Base-by-base conservation (phyloP, 2,329 filamentous ascomycete species). In the Colletotrichum trifolii region DNA sequence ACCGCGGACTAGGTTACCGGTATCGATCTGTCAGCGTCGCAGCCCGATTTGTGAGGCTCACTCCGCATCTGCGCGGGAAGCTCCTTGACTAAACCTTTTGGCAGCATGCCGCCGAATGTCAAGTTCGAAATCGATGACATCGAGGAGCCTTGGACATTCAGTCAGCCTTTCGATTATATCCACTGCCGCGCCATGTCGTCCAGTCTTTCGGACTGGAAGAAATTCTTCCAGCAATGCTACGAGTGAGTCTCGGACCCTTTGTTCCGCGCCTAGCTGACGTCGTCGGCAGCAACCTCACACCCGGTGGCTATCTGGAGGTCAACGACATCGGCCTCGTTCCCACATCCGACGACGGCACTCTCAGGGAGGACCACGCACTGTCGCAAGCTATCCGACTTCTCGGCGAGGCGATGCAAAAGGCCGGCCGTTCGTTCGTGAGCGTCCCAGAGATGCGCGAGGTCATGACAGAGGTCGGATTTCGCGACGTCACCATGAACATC, bases 11-110 rank as follows among this genome's bases (percentile, higher is more conserved):
- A n/a, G 65, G 85, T 75, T 3, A 79, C 81, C 43, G 86, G 86
- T 6, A 83, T 84, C 4, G 86, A 89, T 67, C 77, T 89, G 2
- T 87, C 83, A 13, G 85, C 86, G 0, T 85, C 86, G 10, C 86
- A 88, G 64, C 76, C 76, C 1, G 25, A 34, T 48, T 74, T 69
- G 73, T 73, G 53, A 42, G 67, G 25, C n/a, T n/a, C n/a, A n/a
- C n/a, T n/a, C n/a, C n/a, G n/a, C n/a, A n/a, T n/a, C n/a, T n/a
- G n/a, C n/a, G n/a, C n/a, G n/a, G n/a, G n/a, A n/a, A n/a, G n/a
- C n/a, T n/a, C n/a, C n/a, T n/a, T n/a, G n/a, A n/a, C n/a, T n/a
- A n/a, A n/a, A n/a, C n/a, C n/a, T n/a, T n/a, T n/a, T n/a, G n/a
- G n/a, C n/a, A n/a, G 69, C 52, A 78, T 81, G 2, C 81, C 81